A percentile compares a stretch with the other conserved stretches of the same genome.
Evolutionary conservation across 108 stramenopile species (phyloP).

Genomic region (Aurantiochytrium sp.): DNA sequence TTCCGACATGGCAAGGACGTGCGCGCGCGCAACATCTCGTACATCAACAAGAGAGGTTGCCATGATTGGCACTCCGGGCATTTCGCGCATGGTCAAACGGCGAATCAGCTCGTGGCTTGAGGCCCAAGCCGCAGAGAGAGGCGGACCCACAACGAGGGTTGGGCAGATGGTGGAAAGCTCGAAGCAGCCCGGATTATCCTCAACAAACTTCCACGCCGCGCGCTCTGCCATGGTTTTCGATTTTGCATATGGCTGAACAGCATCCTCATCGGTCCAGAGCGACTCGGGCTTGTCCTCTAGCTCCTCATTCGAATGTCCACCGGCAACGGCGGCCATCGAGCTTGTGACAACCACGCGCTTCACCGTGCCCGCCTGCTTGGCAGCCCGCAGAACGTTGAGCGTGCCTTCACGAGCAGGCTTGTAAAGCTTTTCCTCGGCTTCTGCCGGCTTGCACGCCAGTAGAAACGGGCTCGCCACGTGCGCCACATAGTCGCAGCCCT

Average conservation of each 20-base stretch:
- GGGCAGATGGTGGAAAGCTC: slow-evolving; percentile 17
- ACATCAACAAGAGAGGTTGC: not conserved
- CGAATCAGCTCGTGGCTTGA: not conserved
- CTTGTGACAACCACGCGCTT: slow-evolving; percentile 15
- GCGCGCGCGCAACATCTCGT: slow-evolving; percentile 8
- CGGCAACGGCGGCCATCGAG: not conserved
- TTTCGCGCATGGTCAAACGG: not conserved
- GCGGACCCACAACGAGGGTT: not conserved
- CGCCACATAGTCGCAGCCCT: not conserved
- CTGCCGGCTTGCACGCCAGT: not conserved
- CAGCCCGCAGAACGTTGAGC: slow-evolving; percentile 10
- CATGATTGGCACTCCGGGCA: not conserved
- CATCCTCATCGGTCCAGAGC: not conserved
- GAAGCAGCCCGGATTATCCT: not conserved
- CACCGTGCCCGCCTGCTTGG: not conserved
- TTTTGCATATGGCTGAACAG: not conserved
- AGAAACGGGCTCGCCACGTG: slow-evolving; percentile 21
- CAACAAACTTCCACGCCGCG: slow-evolving; percentile 23
- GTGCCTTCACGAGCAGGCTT: slow-evolving; percentile 4
- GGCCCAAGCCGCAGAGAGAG: not conserved
- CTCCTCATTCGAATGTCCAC: not conserved
- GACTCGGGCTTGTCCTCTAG: not conserved
- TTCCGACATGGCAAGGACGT: not conserved
- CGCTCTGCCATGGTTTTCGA: slow-evolving; percentile 20
- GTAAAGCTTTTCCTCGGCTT: not conserved